Conservation (phyloP, 345 rosid genomes). For the Citrus unshiu region DNA sequence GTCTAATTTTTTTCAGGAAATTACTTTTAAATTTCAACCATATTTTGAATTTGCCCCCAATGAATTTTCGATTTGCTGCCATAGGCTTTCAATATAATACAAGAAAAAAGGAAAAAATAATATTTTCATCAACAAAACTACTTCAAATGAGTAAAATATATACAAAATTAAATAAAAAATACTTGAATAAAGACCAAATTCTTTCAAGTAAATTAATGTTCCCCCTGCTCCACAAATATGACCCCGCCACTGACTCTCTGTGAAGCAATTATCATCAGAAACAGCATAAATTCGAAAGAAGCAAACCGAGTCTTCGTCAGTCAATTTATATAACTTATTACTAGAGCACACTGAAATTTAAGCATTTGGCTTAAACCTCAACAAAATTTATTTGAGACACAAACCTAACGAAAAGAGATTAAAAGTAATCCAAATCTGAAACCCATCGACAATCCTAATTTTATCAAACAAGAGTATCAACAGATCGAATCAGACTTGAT, state of each 20-base stretch:
- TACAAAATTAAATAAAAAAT: too few species aligned
- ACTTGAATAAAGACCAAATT: too few species aligned
- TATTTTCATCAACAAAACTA: too few species aligned
- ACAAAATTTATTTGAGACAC: neutral
- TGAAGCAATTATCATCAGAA: neutral
- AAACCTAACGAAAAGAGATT: neutral
- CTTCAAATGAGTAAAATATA: too few species aligned
- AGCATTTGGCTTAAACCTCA: neutral
- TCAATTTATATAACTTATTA: neutral
- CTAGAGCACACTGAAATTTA: neutral
- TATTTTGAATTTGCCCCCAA: too few species aligned
- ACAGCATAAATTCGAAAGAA: neutral
- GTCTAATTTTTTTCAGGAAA: too few species aligned
- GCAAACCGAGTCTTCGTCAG: neutral
- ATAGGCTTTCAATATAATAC: too few species aligned
- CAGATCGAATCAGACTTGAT: constrained; percentile 21
- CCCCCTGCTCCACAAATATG: too few species aligned
- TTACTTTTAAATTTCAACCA: too few species aligned
- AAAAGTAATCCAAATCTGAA: constrained; percentile 3
- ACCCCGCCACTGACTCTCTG: too few species aligned
- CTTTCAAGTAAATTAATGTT: too few species aligned
- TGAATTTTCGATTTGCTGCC: too few species aligned
- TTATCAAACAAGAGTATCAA: neutral
- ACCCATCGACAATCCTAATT: neutral
- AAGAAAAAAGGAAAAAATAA: neutral